Percentiles rank a stretch among this genome's conserved stretches.
Conservation (phyloP, 768 basidiomycete genomes). For the Suillus occidentalis region DNA sequence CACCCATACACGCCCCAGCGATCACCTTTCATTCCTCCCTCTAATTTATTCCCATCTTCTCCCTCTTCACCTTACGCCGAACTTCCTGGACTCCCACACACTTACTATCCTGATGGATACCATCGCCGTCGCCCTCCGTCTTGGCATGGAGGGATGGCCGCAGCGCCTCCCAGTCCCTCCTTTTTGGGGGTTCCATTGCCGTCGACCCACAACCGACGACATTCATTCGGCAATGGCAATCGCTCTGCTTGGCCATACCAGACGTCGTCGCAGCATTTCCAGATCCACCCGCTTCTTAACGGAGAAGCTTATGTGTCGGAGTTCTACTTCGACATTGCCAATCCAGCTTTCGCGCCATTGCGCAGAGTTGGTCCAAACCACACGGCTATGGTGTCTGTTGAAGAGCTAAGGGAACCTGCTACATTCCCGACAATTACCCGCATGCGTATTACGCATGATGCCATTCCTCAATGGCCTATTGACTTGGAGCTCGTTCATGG, state of each 20-base stretch:
- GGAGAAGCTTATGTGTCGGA: slow-evolving; percentile 46
- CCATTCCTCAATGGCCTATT: slow-evolving; percentile 61
- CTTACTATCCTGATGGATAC: slow-evolving; percentile 20
- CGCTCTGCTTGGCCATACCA: slow-evolving; percentile 22
- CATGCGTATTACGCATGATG: slow-evolving; percentile 58
- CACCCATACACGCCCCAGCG: slow-evolving; percentile 32
- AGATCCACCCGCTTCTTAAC: slow-evolving; percentile 40
- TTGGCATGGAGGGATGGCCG: slow-evolving; percentile 38
- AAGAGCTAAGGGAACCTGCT: slow-evolving; percentile 52
- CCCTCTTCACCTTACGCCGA: slow-evolving; percentile 34
- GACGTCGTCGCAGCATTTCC: slow-evolving; percentile 24
- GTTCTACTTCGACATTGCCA: slow-evolving; percentile 57
- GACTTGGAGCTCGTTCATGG: slow-evolving; percentile 43
- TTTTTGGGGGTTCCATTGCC: slow-evolving; percentile 21
- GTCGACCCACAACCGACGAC: slow-evolving; percentile 18
- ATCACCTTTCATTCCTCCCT: slow-evolving; percentile 46
- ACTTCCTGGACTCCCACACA: slow-evolving; percentile 29
- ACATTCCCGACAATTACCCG: slow-evolving; percentile 54
- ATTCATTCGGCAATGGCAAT: slow-evolving; percentile 29
- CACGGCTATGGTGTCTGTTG: slow-evolving; percentile 36
- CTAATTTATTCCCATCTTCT: slow-evolving; percentile 37
- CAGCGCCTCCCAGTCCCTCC: slow-evolving; percentile 19
- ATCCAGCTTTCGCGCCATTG: slow-evolving; percentile 46
- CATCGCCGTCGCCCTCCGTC: slow-evolving; percentile 41
- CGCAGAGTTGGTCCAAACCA: slow-evolving; percentile 41